Evolutionary conservation across 768 basidiomycete species (phyloP), one percentile per base, ranked within the genome.

Genomic region (Coprinopsis cinerea): DNA sequence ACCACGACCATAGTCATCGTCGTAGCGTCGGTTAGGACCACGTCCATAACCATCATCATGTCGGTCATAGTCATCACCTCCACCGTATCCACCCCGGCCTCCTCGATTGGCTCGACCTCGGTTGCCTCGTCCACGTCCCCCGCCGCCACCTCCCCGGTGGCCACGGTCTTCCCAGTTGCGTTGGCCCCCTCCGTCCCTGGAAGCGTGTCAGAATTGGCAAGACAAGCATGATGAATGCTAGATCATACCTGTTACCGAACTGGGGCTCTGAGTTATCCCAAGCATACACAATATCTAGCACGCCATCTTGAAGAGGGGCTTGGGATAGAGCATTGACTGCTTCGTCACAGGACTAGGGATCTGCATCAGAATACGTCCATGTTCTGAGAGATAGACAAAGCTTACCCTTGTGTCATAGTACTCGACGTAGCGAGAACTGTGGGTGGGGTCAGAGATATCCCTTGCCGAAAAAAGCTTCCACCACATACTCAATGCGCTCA

Each of bases 381-480:
- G n/a, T 26, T n/a, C 28, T 26, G 42, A 11, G 7, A 48, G 22
- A 30, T 26, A 40, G 30, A 15, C 42, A 35, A 4, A 2, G 57
- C 82, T 64, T 55, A 88, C 92, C 63, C 92, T 71, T 20, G 79
- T 89, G 61, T 99, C 96, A 61, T 85, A 99, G 61, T 83, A 93
- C 62, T 98, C 93, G n/a, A 98, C 87, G 55, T 89, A 83, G 51
- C 89, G 84, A 58, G 91, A 88, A 57, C 92, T 97, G 52, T 14
- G 35, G 11, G 14, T 9, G 15, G 0, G 35, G n/a, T n/a, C n/a
- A n/a, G n/a, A n/a, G n/a, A n/a, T n/a, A n/a, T n/a, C 4, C 14
- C 13, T 2, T 24, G 35, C 27, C 13, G 23, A 35, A 48, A 4
- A 26, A 41, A 43, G 32, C n/a, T n/a, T n/a, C n/a, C n/a, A n/a